Percentiles rank a stretch among this genome's conserved stretches.
These are phyloP conservation scores for Crithidia expoeki DNA, from an alignment of 208 protist genomes.

Conservation along the genomic window DNA sequence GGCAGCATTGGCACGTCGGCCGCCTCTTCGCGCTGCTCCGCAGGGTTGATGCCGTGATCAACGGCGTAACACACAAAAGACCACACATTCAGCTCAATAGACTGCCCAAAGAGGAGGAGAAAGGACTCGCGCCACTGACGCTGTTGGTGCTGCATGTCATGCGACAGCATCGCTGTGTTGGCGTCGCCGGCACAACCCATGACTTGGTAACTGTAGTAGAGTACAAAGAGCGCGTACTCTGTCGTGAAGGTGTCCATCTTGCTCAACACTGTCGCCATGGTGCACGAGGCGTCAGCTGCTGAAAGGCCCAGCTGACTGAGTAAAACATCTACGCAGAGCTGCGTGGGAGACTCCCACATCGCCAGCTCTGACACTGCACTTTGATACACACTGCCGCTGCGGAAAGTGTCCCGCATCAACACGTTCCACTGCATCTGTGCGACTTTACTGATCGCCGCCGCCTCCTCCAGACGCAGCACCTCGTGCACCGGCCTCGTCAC, in stretches of 20 bases:
- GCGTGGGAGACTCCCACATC: constrained; percentile 38
- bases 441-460: constrained; percentile 9
- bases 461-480: constrained; percentile 43
- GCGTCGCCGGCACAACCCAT: constrained; percentile 11
- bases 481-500: constrained; percentile 42
- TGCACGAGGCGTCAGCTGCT: constrained; percentile 23
- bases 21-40: constrained; percentile 4
- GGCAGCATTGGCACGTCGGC: constrained; percentile 3
- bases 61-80: constrained; percentile 60
- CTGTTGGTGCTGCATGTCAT: constrained; percentile 26
- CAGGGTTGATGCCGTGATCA: constrained; percentile 53
- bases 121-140: constrained; percentile 50
- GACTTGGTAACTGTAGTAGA: constrained; percentile 53
- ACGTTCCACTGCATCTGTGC: constrained; percentile 42
- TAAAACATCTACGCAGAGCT: constrained; percentile 64
- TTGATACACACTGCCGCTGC: constrained; percentile 31
- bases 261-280: constrained; percentile 37
- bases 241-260: constrained; percentile 39
- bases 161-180: neutral
- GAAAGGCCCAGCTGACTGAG: constrained; percentile 44
- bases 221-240: constrained; percentile 57
- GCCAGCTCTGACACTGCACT: constrained; percentile 26
- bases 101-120: constrained; percentile 48
- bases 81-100: constrained; percentile 43
- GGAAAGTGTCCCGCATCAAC: constrained; percentile 38